Evolutionary conservation across 176 grass and related monocot species (phyloP).

Genomic region (Oryza meridionalis): DNA sequence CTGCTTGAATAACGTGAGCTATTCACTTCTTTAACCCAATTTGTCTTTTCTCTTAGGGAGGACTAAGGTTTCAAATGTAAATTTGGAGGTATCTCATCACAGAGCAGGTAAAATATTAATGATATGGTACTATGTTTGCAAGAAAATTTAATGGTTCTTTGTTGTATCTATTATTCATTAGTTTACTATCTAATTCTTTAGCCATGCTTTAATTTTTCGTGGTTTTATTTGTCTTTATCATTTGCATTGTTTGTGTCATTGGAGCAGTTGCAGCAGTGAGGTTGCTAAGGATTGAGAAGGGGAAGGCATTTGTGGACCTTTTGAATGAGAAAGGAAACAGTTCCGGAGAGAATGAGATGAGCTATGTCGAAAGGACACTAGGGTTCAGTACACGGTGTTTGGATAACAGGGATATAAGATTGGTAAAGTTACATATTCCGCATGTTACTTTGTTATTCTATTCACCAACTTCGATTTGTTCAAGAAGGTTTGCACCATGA

Average conservation of each 20-base stretch:
- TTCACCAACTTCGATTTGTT: constrained; percentile 29
- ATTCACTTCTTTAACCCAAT: background rate
- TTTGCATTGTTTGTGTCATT: constrained; percentile 12
- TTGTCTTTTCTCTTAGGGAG: constrained; percentile 29
- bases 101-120: constrained; percentile 43
- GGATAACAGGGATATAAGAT: constrained; percentile 86
- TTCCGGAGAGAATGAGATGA: constrained; percentile 71
- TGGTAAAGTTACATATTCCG: constrained; percentile 55
- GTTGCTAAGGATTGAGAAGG: constrained; percentile 80
- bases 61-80: constrained; percentile 39
- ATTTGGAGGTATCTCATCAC: constrained; percentile 56
- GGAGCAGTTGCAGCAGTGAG: constrained; percentile 79
- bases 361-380: constrained; percentile 87
- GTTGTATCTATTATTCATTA: background rate
- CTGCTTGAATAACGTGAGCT: background rate
- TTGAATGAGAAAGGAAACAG: constrained; percentile 74
- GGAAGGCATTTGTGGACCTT: constrained; percentile 85
- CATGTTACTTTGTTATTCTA: constrained; percentile 24
- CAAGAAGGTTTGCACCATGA: background rate
- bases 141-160: background rate
- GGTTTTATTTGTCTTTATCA: constrained; percentile 21
- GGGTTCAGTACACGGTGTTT: constrained; percentile 72
- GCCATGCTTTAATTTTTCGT: background rate
- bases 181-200: background rate
- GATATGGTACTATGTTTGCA: background rate